Conservation (phyloP, 371 early-diverging fungal species). For the Chytridium lagenaria region DNA sequence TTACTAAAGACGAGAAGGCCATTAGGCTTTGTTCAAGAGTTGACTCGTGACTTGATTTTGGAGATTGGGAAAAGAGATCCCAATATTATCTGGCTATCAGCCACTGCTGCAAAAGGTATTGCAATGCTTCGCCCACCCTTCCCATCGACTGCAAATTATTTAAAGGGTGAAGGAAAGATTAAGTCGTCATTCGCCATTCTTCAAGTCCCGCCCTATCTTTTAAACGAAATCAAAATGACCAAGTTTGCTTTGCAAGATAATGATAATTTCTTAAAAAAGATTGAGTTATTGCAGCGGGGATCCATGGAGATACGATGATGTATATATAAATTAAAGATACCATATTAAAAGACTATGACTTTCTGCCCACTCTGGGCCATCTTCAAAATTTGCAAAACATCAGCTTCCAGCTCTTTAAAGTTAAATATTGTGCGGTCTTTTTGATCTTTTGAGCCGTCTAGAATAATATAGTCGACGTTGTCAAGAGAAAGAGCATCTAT, state of each 20-base stretch:
- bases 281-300: neutral
- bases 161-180: neutral
- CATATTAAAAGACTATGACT: conserved; percentile 1
- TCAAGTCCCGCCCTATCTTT: neutral
- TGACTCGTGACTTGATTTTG: neutral
- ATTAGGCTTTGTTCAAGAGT: neutral
- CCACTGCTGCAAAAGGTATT: neutral
- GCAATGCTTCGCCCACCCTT: neutral
- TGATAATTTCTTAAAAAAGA: neutral
- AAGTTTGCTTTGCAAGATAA: neutral
- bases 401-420: conserved; percentile 73
- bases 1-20: neutral
- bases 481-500: conserved; percentile 67
- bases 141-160: neutral
- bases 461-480: conserved; percentile 68
- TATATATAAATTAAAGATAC: neutral
- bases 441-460: conserved; percentile 76
- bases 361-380: neutral
- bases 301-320: neutral
- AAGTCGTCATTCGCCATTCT: neutral
- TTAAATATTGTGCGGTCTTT: conserved; percentile 79
- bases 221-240: neutral
- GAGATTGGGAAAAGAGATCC: neutral
- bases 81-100: neutral
- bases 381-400: conserved; percentile 59